Base-by-base conservation (phyloP, 805 yeast species). In the Candida pini region DNA sequence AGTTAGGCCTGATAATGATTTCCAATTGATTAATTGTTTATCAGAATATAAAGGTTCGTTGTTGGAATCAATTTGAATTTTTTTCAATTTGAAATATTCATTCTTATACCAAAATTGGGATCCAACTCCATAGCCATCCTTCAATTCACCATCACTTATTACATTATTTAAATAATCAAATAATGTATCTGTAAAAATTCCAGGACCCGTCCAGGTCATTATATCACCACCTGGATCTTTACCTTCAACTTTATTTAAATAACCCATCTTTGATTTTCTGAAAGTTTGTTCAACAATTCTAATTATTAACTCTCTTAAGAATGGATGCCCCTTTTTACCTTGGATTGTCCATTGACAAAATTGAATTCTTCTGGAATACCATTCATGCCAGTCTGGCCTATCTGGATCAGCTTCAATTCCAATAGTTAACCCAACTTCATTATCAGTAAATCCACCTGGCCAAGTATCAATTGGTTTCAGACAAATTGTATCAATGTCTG, bases 341-440 rank as follows among this genome's bases (percentile, higher is more conserved):
- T 84, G 90, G 31, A 90, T 79, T 0, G 96, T 87, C 98, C 98
- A 90, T 61, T 90, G 97, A 55, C 97, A 89, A 51, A 90, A 84
- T 62, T 90, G 98, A 28, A 90, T 76, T 42, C 97, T 69, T 33
- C 97, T 71, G 0, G 97, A 94, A 53, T 87, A 90, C 89, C 94
- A 88, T 6, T 81, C 81, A 19, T 71, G 63, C 98, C 98, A 92
- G 58, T 90, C 97, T 0, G 81, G 81, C 46, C 97, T 68, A 56
- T 90, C 97, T 0, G 97, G 97, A 49, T 90, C 98, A 1, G 97
- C 97, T 56, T 92, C 98, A 28, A 90, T 85, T 0, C 97, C 97
- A 6, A 90, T 73, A 3, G 81, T 78, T 16, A 90, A 66, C 0
- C 97, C 97, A 2, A 86, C 73, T 4, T 45, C 30, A 14, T 45